Evolutionary conservation across 2,329 filamentous ascomycete genomes (phyloP).

Genomic region (Colletotrichum gigasporum): DNA sequence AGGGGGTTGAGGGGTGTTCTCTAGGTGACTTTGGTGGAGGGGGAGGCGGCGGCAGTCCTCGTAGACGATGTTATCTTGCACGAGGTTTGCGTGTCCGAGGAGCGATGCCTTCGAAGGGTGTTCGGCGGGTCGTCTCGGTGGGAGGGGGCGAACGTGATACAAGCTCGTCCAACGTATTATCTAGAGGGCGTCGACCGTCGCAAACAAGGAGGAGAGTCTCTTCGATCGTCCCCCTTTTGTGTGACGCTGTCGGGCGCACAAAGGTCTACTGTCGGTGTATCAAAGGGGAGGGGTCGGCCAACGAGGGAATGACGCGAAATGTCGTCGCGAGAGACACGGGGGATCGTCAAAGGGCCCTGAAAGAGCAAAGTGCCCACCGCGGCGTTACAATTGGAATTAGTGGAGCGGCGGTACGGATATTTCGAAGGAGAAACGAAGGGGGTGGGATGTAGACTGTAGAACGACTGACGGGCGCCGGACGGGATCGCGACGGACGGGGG

Average conservation of each 20-base stretch:
- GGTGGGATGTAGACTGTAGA: too few species aligned
- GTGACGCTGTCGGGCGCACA: not conserved
- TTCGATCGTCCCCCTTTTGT: not conserved
- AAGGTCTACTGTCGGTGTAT: not conserved
- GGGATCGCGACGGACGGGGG: slow-evolving; percentile 1
- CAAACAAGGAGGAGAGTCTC: not conserved
- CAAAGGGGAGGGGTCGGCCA: not conserved
- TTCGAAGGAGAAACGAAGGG: not conserved
- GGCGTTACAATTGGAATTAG: slow-evolving; percentile 5
- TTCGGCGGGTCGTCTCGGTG: not conserved
- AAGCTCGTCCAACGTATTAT: not conserved
- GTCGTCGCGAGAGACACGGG: slow-evolving; percentile 13
- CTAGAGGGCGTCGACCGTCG: not conserved
- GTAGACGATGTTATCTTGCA: slow-evolving; percentile 19
- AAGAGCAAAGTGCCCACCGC: not conserved
- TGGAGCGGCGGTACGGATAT: slow-evolving; percentile 5
- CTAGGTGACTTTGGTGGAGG: not conserved
- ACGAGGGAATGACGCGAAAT: slow-evolving; percentile 1
- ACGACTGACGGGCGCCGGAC: slow-evolving; percentile 15
- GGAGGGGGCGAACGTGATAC: not conserved
- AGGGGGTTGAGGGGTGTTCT: slow-evolving; percentile 13
- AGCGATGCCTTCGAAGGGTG: not conserved
- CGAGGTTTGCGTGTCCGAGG: not conserved
- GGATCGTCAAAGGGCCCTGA: slow-evolving; percentile 6
- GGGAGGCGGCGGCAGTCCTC: not conserved